A percentile compares a stretch with the other conserved stretches of the same genome.
Evolutionary conservation across 2,329 filamentous ascomycete species (phyloP).

Genomic region (Sporothrix pallida): DNA sequence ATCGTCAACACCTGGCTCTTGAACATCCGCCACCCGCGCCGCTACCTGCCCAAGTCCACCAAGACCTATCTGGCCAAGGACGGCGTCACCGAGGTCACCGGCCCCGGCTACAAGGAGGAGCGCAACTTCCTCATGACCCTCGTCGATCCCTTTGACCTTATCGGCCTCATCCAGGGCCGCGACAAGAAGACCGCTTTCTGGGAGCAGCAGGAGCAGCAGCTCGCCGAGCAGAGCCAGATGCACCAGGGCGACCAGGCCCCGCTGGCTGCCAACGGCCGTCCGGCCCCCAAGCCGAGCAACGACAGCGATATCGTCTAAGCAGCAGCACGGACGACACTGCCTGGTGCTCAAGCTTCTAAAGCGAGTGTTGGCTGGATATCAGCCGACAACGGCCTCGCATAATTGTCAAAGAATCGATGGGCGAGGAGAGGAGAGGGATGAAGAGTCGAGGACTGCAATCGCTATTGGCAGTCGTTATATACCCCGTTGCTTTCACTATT

Average conservation of each 20-base stretch:
- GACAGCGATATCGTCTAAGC: neutral
- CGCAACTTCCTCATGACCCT: conserved; percentile 52
- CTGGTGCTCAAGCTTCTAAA: neutral
- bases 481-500: neutral
- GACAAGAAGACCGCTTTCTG: conserved; percentile 41
- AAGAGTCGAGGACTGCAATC: neutral
- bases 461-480: neutral
- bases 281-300: conserved; percentile 7
- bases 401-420: neutral
- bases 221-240: neutral
- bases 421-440: neutral
- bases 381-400: neutral
- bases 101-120: conserved; percentile 56
- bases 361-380: neutral
- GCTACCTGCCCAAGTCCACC: conserved; percentile 55
- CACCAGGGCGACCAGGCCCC: neutral
- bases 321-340: too few species aligned
- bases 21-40: conserved; percentile 58
- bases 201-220: conserved; percentile 31
- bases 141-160: conserved; percentile 44
- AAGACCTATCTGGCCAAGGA: conserved; percentile 58
- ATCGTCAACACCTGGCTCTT: conserved; percentile 56
- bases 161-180: conserved; percentile 37
- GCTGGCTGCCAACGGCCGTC: conserved; percentile 5
- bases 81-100: conserved; percentile 55